These are phyloP conservation scores for Syncephalastrum contaminatum DNA, from an alignment of 371 early-diverging fungal species.

Conservation along the genomic window DNA sequence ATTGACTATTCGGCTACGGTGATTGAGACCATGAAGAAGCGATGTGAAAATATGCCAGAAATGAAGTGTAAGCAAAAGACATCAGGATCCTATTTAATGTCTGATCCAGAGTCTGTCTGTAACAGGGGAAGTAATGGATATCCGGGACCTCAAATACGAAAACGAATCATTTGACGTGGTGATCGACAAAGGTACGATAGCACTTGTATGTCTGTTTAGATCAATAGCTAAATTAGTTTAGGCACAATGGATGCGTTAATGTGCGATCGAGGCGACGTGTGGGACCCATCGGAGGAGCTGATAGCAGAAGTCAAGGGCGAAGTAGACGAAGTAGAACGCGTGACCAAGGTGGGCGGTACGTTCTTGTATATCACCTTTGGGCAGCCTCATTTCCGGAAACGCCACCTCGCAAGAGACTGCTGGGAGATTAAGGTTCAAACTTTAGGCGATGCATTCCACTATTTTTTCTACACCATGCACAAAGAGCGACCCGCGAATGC, in stretches of 20 bases:
- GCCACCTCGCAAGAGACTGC: slow-evolving; percentile 67
- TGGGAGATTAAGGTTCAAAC: slow-evolving; percentile 68
- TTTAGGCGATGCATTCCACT: slow-evolving; percentile 74
- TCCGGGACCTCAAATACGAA: slow-evolving; percentile 64
- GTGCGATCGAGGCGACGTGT: slow-evolving; percentile 85
- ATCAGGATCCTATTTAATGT: too few relatives aligned
- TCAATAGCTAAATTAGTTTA: slow-evolving; percentile 1
- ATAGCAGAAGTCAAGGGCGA: slow-evolving; percentile 64
- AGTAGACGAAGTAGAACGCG: slow-evolving; percentile 73
- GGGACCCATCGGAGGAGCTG: slow-evolving; percentile 80
- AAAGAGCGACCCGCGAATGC: slow-evolving; percentile 11
- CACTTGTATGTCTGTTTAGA: not conserved
- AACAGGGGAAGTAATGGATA: slow-evolving; percentile 80
- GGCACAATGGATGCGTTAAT: slow-evolving; percentile 80
- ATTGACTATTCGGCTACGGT: slow-evolving; percentile 80
- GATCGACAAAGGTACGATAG: slow-evolving; percentile 75
- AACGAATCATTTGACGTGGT: slow-evolving; percentile 69
- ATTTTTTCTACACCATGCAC: slow-evolving; percentile 69
- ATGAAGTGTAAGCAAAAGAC: slow-evolving; percentile 69
- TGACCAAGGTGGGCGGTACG: slow-evolving; percentile 72
- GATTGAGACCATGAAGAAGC: slow-evolving; percentile 73
- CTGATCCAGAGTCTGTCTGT: not conserved
- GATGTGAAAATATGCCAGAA: slow-evolving; percentile 57
- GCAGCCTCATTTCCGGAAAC: slow-evolving; percentile 86
- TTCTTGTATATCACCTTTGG: slow-evolving; percentile 91